phyloP scores from a whole-genome alignment of 108 stramenopile genomes.

The Cyclotella atomus region DNA sequence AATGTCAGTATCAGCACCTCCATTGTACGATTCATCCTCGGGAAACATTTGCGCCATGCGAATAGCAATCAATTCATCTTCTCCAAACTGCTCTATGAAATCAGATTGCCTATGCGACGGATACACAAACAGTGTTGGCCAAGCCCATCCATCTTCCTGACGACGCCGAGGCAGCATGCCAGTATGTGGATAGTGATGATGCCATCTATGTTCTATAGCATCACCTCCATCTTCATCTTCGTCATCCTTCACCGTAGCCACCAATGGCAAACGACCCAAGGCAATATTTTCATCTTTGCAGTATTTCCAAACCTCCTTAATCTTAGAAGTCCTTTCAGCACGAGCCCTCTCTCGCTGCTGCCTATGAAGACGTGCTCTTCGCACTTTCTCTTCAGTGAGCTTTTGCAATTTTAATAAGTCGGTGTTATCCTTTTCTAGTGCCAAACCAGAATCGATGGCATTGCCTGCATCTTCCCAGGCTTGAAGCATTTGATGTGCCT shows the following conservation, averaged over 20 bases:
- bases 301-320: conserved; percentile 88
- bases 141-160: conserved; percentile 58
- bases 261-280: conserved; percentile 80
- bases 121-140: conserved; percentile 88
- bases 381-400: conserved; percentile 59
- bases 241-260: conserved; percentile 78
- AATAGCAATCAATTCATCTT: conserved; percentile 81
- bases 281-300: conserved; percentile 71
- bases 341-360: conserved; percentile 83
- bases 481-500: conserved; percentile 79
- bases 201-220: conserved; percentile 75
- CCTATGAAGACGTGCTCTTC: conserved; percentile 66
- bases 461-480: conserved; percentile 86
- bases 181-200: conserved; percentile 84
- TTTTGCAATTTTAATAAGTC: conserved; percentile 74
- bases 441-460: conserved; percentile 81
- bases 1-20: conserved; percentile 56
- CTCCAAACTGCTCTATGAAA: conserved; percentile 80
- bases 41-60: conserved; percentile 91
- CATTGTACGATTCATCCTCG: conserved; percentile 74
- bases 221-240: conserved; percentile 63
- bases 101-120: conserved; percentile 88
- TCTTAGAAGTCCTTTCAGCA: conserved; percentile 74
- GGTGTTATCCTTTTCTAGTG: conserved; percentile 64
- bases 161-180: conserved; percentile 66